Evolutionary conservation across 345 rosid genomes (phyloP).

Genomic region (Eucalyptus brandiana): DNA sequence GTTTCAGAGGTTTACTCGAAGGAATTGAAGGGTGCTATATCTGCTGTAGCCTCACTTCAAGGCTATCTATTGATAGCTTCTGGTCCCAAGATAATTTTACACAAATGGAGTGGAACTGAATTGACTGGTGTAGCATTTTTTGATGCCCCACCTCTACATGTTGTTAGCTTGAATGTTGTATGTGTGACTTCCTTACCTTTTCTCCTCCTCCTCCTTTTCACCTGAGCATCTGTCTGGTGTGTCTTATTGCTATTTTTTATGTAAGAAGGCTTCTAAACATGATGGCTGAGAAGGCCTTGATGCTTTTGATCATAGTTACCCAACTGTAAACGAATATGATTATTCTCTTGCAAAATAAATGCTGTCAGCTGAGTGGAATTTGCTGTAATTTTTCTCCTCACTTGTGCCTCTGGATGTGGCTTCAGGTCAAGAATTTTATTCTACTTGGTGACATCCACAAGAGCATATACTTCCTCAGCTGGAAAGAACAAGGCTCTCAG

Average conservation of each 20-base stretch:
- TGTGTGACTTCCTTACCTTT: slow-evolving; percentile 9
- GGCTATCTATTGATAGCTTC: slow-evolving; percentile 91
- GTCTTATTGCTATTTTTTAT: background rate
- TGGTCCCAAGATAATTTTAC: slow-evolving; percentile 92
- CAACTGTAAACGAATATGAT: background rate
- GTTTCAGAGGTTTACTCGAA: slow-evolving; percentile 89
- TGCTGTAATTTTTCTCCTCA: background rate
- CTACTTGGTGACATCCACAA: slow-evolving; percentile 87
- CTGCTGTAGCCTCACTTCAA: slow-evolving; percentile 97
- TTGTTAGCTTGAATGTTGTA: slow-evolving; percentile 94
- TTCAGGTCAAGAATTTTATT: slow-evolving; percentile 93
- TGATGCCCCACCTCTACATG: slow-evolving; percentile 92
- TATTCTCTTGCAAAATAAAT: background rate
- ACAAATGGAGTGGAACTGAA: slow-evolving; percentile 88
- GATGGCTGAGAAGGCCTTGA: background rate
- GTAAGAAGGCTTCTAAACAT: background rate
- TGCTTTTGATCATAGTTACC: background rate
- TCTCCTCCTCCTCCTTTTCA: background rate
- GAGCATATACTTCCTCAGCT: slow-evolving; percentile 88
- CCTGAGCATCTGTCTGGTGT: background rate
- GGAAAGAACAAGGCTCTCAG: slow-evolving; percentile 99
- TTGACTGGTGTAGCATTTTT: slow-evolving; percentile 84
- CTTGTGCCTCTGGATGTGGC: background rate
- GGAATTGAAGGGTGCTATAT: slow-evolving; percentile 95
- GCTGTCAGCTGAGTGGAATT: background rate